Base-by-base conservation (phyloP, 257 asterid genomes). In the Solanum appendiculatum region DNA sequence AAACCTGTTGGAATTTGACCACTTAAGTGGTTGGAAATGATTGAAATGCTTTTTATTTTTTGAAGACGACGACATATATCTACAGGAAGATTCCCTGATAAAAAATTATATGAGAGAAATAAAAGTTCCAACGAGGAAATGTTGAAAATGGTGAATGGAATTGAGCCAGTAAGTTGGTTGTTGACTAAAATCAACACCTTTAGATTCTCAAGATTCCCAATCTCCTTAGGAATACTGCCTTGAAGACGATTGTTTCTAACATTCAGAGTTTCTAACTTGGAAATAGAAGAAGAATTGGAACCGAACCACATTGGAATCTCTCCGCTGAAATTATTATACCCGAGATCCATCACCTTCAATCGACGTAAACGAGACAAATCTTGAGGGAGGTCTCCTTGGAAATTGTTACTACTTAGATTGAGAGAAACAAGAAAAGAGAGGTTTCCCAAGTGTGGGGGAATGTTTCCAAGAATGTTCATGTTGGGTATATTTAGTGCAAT, bases 111-210 rank as follows among this genome's bases (percentile, higher is more conserved):
- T 48, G 34, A 1, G 1, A 83, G 44, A 14, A 2, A 2, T 7
- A 84, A 10, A 9, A 0, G 1, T 29, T 74, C 48, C 70, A 74
- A 64, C 0, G 58, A 5, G 0, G 86, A 87, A 5, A 84, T 37
- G 51, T 40, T 77, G 84, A 66, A 58, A 10, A 60, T 6, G 46
- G 36, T 86, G 42, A 63, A 74, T 3, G 81, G 48, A 37, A 91
- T 89, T 16, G 77, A 89, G n/a, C 93, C 93, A 16, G 82, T 85
- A 6, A 91, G 82, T 34, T 86, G 82, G 66, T 90, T 86, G 21
- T 0, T 4, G 33, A 86, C 86, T 56, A 90, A 87, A 21, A 86
- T 85, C 58, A 91, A 33, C 84, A 75, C 72, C 78, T 86, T 51
- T 75, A 90, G 75, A 63, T 86, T 90, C 25, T 25, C 12, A 44